Conservation (phyloP, 257 asterid genomes). For the Mentha longifolia region DNA sequence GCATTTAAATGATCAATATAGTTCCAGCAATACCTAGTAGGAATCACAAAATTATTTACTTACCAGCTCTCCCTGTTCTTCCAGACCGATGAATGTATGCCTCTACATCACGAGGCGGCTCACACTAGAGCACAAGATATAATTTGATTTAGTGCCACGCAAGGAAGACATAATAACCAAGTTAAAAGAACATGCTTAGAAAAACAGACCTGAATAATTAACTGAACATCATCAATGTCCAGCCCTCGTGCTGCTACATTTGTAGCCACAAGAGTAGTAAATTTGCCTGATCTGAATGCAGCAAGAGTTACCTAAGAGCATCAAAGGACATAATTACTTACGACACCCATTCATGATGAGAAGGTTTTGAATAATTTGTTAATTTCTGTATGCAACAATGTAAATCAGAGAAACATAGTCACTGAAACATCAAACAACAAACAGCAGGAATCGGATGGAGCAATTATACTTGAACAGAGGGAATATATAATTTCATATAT, state of each 20-base stretch:
- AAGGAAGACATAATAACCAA: background rate
- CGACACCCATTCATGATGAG: background rate
- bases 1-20: conserved; percentile 14
- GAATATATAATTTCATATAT: background rate
- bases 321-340: conserved; percentile 8
- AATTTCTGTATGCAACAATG: too few relatives aligned
- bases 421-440: background rate
- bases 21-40: conserved; percentile 24
- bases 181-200: background rate
- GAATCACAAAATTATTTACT: conserved; percentile 29
- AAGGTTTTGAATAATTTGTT: background rate
- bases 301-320: conserved; percentile 74
- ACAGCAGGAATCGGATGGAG: background rate
- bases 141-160: conserved; percentile 25
- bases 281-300: conserved; percentile 92
- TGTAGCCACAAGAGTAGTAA: conserved; percentile 85
- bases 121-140: conserved; percentile 61
- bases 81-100: conserved; percentile 99
- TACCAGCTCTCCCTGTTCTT: conserved; percentile 98
- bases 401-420: background rate
- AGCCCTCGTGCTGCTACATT: conserved; percentile 98
- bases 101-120: conserved; percentile 96
- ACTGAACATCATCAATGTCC: conserved; percentile 94
- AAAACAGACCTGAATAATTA: conserved; percentile 84
- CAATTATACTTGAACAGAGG: background rate